A percentile compares a stretch with the other conserved stretches of the same genome.
phyloP scores from a whole-genome alignment of 257 asterid species.

The Rauvolfia tetraphylla region DNA sequence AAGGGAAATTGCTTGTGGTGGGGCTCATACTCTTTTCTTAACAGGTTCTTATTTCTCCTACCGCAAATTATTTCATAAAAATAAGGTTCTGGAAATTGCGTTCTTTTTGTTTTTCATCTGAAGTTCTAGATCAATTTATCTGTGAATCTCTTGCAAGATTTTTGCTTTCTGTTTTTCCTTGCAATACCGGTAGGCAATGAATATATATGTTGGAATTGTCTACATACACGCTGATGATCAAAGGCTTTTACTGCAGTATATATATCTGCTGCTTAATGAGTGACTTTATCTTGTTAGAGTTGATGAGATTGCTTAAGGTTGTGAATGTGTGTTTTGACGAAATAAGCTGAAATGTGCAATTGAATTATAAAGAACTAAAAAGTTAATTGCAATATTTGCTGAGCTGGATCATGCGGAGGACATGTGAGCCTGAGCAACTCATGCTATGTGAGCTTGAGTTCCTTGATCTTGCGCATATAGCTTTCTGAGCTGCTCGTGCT shows the following conservation, averaged over 20 bases:
- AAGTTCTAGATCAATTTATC: no score
- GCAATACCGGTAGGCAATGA: not conserved
- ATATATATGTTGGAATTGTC: not conserved
- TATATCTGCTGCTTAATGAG: not conserved
- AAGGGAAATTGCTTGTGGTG: constrained; percentile 81
- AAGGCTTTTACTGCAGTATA: not conserved
- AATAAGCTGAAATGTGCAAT: no score
- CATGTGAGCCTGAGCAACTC: no score
- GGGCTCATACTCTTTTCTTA: constrained; percentile 93
- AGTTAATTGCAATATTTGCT: no score
- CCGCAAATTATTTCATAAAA: not conserved
- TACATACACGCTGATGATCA: not conserved
- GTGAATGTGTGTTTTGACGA: not conserved
- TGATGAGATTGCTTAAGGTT: not conserved
- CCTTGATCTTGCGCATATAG: no score
- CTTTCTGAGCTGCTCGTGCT: no score
- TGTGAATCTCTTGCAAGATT: no score
- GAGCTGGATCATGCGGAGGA: no score
- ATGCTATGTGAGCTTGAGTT: no score
- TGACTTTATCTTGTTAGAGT: not conserved
- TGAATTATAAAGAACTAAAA: no score
- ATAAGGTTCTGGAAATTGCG: not conserved
- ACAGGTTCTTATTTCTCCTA: constrained; percentile 43
- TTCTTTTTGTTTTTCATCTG: not conserved
- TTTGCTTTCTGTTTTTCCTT: no score